These are phyloP conservation scores for Monilinia aucupariae DNA, from an alignment of 2,329 filamentous ascomycete species.

Conservation along the genomic window DNA sequence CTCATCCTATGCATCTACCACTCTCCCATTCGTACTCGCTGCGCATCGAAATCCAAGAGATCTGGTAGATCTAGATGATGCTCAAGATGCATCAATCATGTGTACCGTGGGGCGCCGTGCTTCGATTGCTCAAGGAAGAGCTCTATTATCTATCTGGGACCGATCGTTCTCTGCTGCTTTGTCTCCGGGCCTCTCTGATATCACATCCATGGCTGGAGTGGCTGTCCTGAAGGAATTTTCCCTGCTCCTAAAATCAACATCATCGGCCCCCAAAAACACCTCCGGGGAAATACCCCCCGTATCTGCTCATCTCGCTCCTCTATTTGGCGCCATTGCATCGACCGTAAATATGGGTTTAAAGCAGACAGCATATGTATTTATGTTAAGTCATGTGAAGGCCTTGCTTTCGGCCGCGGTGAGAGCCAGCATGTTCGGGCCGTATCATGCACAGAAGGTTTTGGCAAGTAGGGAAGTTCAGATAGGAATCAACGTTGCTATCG, in stretches of 20 bases:
- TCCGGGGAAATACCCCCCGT: constrained; percentile 38
- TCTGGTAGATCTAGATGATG: constrained; percentile 62
- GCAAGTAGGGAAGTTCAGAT: constrained; percentile 54
- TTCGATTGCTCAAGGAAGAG: constrained; percentile 69
- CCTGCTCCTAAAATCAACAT: constrained; percentile 25
- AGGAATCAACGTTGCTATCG: constrained; percentile 53
- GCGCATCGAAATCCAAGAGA: constrained; percentile 51
- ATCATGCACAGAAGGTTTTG: constrained; percentile 69
- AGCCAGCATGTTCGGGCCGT: constrained; percentile 73
- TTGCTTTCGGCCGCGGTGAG: constrained; percentile 71
- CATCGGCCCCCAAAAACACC: constrained; percentile 18
- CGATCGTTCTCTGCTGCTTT: constrained; percentile 52
- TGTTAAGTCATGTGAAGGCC: constrained; percentile 72
- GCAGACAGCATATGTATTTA: constrained; percentile 68
- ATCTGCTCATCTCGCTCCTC: constrained; percentile 63
- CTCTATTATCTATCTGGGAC: constrained; percentile 71
- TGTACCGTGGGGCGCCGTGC: constrained; percentile 76
- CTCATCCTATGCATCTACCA: constrained; percentile 63
- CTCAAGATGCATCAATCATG: constrained; percentile 67
- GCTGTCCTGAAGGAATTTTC: constrained; percentile 30
- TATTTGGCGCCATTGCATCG: constrained; percentile 62
- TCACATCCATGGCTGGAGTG: constrained; percentile 26
- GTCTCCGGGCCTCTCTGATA: constrained; percentile 19
- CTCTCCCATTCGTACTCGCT: constrained; percentile 68
- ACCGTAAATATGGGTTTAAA: constrained; percentile 55